Evolutionary conservation across 345 rosid species (phyloP).

Genomic region (Nasturtium officinale): DNA sequence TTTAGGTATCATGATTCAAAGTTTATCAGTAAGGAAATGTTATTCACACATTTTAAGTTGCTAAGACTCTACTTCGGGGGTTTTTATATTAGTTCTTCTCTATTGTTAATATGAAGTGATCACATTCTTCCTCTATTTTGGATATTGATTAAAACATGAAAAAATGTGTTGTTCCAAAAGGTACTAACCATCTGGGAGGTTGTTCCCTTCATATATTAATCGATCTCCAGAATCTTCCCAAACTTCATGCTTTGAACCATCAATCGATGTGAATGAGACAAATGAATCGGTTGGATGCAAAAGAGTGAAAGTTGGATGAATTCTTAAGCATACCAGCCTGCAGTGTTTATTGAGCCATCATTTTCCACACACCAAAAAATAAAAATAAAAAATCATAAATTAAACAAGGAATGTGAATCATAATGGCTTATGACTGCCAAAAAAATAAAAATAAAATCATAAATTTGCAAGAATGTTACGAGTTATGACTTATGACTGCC

Average conservation of each 20-base stretch:
- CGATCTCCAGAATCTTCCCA: slow-evolving; percentile 70
- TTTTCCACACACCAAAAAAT: slow-evolving; percentile 14
- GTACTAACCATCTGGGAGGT: slow-evolving; percentile 66
- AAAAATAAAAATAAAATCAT: too few species aligned
- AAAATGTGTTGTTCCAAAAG: not conserved
- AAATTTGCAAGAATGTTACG: too few species aligned
- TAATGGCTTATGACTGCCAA: too few species aligned
- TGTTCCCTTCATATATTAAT: slow-evolving; percentile 59
- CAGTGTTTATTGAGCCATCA: slow-evolving; percentile 7
- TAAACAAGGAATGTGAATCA: too few species aligned
- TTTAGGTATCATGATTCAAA: not conserved
- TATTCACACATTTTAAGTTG: not conserved
- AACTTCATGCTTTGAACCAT: slow-evolving; percentile 81
- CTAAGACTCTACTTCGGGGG: not conserved
- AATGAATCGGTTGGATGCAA: slow-evolving; percentile 73
- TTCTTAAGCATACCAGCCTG: slow-evolving; percentile 90
- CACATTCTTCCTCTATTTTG: not conserved
- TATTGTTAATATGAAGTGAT: not conserved
- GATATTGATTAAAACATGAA: not conserved
- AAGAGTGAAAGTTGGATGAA: slow-evolving; percentile 74
- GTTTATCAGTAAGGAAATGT: too few species aligned
- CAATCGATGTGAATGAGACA: slow-evolving; percentile 64
- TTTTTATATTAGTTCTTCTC: not conserved
- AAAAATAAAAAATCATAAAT: too few species aligned
- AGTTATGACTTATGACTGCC: too few species aligned